Conservation (phyloP, 352 stramenopile genomes). For the Phytophthora sp. region DNA sequence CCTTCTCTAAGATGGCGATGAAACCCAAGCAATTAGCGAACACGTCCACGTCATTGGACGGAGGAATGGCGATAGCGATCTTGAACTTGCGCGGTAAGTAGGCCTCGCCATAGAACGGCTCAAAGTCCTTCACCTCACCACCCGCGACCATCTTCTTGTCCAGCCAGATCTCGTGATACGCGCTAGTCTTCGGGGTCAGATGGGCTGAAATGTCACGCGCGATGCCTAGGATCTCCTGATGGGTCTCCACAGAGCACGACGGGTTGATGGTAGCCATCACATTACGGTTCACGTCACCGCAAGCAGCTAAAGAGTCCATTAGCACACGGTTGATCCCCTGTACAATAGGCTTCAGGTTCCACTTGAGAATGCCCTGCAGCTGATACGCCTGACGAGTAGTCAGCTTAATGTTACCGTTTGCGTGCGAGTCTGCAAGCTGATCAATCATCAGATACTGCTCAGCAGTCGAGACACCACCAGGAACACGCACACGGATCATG, state of each 20-base stretch:
- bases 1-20: slow-evolving; percentile 92
- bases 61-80: slow-evolving; percentile 97
- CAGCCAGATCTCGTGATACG: slow-evolving; percentile 98
- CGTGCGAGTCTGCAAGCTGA: slow-evolving; percentile 92
- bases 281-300: slow-evolving; percentile 97
- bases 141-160: slow-evolving; percentile 97
- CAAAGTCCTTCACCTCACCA: slow-evolving; percentile 93
- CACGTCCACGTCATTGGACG: slow-evolving; percentile 98
- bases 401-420: slow-evolving; percentile 95
- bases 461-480: slow-evolving; percentile 92
- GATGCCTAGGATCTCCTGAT: slow-evolving; percentile 85
- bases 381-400: slow-evolving; percentile 98
- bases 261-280: slow-evolving; percentile 94
- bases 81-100: slow-evolving; percentile 99
- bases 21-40: slow-evolving; percentile 97
- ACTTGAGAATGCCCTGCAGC: slow-evolving; percentile 97
- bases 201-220: slow-evolving; percentile 93
- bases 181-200: slow-evolving; percentile 93
- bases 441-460: slow-evolving; percentile 95
- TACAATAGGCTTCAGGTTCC: slow-evolving; percentile 96
- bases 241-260: slow-evolving; percentile 87
- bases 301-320: slow-evolving; percentile 96
- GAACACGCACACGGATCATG: slow-evolving; percentile 97
- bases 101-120: slow-evolving; percentile 97
- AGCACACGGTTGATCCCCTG: slow-evolving; percentile 90